These are phyloP conservation scores for Endocalyx cinctus DNA, from an alignment of 2,329 filamentous ascomycete genomes.

Conservation along the genomic window DNA sequence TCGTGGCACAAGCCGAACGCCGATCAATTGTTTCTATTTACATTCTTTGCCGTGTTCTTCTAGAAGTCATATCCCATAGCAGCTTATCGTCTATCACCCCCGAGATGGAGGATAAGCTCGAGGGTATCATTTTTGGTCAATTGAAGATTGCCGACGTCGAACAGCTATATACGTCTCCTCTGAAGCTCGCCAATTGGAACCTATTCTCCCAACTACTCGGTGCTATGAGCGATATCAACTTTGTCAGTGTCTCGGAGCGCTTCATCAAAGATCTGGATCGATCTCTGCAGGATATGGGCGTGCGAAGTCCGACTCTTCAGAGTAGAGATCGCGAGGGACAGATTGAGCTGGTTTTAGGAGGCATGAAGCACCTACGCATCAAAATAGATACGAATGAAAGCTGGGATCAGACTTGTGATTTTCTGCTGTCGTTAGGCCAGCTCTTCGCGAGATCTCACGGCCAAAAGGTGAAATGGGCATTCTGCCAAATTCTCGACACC, in stretches of 20 bases:
- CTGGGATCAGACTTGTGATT: constrained; percentile 86
- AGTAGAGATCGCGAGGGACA: constrained; percentile 71
- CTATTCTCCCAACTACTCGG: constrained; percentile 89
- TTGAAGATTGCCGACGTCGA: constrained; percentile 84
- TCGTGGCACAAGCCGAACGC: constrained; percentile 75
- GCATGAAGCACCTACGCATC: constrained; percentile 85
- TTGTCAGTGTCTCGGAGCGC: constrained; percentile 73
- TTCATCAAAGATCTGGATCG: constrained; percentile 78
- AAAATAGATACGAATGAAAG: constrained; percentile 66
- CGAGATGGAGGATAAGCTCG: constrained; percentile 91
- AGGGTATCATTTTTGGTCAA: constrained; percentile 95
- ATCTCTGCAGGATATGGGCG: constrained; percentile 69
- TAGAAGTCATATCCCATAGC: constrained; percentile 91
- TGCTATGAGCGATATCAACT: constrained; percentile 94
- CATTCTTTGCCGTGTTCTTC: constrained; percentile 85
- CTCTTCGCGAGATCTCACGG: constrained; percentile 84
- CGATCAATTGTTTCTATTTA: constrained; percentile 94
- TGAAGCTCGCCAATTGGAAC: constrained; percentile 92
- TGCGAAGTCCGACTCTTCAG: constrained; percentile 58
- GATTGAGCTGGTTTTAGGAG: constrained; percentile 80
- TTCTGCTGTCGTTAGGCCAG: constrained; percentile 74
- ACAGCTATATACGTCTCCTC: constrained; percentile 67
- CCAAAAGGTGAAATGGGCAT: constrained; percentile 85
- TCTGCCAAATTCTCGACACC: constrained; percentile 86
- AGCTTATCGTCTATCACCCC: constrained; percentile 74